Evolutionary conservation across 805 yeast genomes (phyloP), one percentile per base, ranked within the genome.

Genomic region (Teunomyces panamensis): DNA sequence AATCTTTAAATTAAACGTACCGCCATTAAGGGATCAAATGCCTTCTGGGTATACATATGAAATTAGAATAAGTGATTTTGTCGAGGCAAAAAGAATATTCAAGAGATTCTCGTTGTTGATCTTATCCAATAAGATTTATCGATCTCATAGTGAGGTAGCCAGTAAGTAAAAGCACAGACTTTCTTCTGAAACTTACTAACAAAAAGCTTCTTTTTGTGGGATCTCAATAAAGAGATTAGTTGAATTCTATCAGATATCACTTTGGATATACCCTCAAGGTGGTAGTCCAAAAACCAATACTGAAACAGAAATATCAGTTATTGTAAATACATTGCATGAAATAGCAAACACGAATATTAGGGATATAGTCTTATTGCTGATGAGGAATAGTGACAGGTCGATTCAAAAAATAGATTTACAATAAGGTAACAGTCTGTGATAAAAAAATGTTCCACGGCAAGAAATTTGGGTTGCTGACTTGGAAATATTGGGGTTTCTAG

Each of bases 41-140:
- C 34, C 35, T n/a, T n/a, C 30, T 10, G 55, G 55, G n/a, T 48
- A 46, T 28, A 52, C 55, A 5, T 30, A 45, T n/a, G 55, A 52
- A 24, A 26, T 52, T 9, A 44, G 47, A 16, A 45, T 49, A 8
- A 34, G 24, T 16, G 39, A 28, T 24, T 14, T 29, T 2, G 42
- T 14, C 4, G 17, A 6, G 24, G 48, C 46, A 28, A 24, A n/a
- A 11, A 30, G 27, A 10, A 39, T 45, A 10, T 43, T 49, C 17
- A 39, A 30, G 27, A 33, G 24, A 9, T 20, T 52, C 7, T 42
- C 51, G 8, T 4, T 16, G 10, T 14, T 42, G 4, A 35, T 48
- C 1, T 27, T 49, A 10, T 39, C 50, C 7, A 49, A 47, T 14
- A 33, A 27, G 7, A 39, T 52, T 4, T 48, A 49, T 26, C 30